Evolutionary conservation across 2,329 filamentous ascomycete genomes (phyloP).

Genomic region (Hypoxylon sp.): DNA sequence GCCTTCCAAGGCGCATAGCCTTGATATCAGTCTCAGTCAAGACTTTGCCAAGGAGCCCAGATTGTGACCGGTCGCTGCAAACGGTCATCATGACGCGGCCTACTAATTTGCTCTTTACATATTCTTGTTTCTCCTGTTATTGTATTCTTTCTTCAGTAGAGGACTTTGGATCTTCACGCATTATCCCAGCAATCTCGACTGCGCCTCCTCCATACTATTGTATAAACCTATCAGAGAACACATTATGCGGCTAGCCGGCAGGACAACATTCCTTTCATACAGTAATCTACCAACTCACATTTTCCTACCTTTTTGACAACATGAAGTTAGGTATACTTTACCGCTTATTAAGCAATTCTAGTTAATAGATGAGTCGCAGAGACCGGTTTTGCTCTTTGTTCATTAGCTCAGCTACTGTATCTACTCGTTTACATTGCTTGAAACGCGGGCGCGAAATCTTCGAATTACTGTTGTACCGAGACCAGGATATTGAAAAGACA

Average conservation of each 20-base stretch:
- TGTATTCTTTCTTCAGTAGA: background rate
- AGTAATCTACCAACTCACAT: background rate
- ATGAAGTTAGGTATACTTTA: background rate
- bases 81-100: conserved; percentile 31
- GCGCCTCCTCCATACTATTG: conserved; percentile 19
- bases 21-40: conserved; percentile 21
- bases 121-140: background rate
- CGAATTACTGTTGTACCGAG: conserved; percentile 9
- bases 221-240: conserved; percentile 9
- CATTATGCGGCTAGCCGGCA: conserved; percentile 1
- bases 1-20: background rate
- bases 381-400: conserved; percentile 14
- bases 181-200: conserved; percentile 6
- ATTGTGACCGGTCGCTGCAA: conserved; percentile 12
- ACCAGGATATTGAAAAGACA: conserved; percentile 10
- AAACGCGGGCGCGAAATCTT: conserved; percentile 24
- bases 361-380: conserved; percentile 15
- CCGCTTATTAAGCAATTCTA: background rate
- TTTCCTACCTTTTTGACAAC: background rate
- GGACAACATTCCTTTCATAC: background rate
- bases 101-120: background rate
- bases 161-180: background rate
- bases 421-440: conserved; percentile 10
- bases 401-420: conserved; percentile 16
- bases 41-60: conserved; percentile 35